These are phyloP conservation scores for Paramecium sexaurelia DNA, from an alignment of 73 alveolate species.

Conservation along the genomic window DNA sequence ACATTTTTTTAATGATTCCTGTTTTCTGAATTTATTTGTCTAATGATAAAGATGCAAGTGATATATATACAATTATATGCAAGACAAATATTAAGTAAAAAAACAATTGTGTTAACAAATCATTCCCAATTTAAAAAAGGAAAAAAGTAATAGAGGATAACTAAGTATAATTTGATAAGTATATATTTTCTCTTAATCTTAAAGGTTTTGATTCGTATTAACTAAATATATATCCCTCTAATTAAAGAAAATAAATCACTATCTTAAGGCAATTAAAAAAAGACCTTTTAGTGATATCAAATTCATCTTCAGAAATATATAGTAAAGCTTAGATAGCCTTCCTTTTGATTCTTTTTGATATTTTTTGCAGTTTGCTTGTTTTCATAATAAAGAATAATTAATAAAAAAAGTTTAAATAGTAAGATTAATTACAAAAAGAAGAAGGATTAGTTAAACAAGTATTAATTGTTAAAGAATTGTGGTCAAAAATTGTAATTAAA, in stretches of 20 bases:
- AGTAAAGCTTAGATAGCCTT: background rate
- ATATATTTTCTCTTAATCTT: background rate
- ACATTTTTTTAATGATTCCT: background rate
- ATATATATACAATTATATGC: background rate
- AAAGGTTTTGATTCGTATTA: background rate
- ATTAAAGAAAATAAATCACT: background rate
- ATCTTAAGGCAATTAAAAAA: background rate
- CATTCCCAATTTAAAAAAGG: background rate
- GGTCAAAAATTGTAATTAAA: too few relatives aligned
- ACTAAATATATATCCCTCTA: background rate
- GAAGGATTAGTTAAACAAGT: too few relatives aligned
- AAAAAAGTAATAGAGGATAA: background rate
- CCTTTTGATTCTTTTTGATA: background rate
- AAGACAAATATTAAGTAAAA: background rate
- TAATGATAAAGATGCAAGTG: background rate
- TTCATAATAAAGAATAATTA: background rate
- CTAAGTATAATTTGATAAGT: background rate
- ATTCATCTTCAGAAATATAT: background rate
- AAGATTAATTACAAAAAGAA: background rate
- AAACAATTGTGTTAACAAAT: background rate
- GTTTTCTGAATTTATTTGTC: background rate
- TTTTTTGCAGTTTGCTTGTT: background rate
- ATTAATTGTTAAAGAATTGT: too few relatives aligned
- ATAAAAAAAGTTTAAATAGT: background rate
- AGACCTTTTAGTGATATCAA: background rate